Evolutionary conservation across 495 filamentous ascomycete species (phyloP), one percentile per base, ranked within the genome.

Genomic region (Podospora appendiculata): DNA sequence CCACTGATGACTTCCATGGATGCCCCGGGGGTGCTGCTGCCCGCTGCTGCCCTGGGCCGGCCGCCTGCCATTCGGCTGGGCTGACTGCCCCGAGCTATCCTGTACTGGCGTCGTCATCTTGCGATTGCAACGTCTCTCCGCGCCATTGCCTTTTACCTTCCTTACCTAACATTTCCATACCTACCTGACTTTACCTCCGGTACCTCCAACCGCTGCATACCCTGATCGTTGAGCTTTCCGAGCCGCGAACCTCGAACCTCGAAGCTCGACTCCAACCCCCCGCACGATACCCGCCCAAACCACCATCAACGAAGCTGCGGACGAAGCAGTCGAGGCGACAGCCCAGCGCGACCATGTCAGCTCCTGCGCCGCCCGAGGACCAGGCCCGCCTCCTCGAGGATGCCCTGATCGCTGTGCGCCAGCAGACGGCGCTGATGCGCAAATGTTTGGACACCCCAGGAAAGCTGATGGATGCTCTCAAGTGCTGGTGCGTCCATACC

Each of bases 391-490:
- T 98, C 70, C 84, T 98, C 57, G 92, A 97, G 69, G 93, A 98
- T 87, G 93, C 94, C 65, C 76, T 97, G 75, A 79, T 85, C 48
- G 89, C 96, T 45, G 93, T 98, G 72, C 86, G 90, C 73, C 94
- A 97, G 72, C 93, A 98, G 81, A 89, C 90, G 19, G 76, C 81
- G 48, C 77, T 95, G 67, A 98, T 98, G 93, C 90, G 91, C 73
- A 93, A 92, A 76, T 95, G 89, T 65, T 79, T 98, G 46, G 94
- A 98, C 66, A 93, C 90, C 8, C 93, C 94, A 5, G 93, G 93
- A 44, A 98, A 98, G 81, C 83, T 98, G 55, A 98, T 98, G 93
- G 93, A 98, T 78, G 93, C 93, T 63, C 81, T 98, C 58, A 98
- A 98, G 71, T 97, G 93, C 89, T 93, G 92, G 93, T 97, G 71